A percentile compares a stretch with the other conserved stretches of the same genome.
Evolutionary conservation across 164 flowering plant species (phyloP).

Genomic region (Amborella trichopoda): DNA sequence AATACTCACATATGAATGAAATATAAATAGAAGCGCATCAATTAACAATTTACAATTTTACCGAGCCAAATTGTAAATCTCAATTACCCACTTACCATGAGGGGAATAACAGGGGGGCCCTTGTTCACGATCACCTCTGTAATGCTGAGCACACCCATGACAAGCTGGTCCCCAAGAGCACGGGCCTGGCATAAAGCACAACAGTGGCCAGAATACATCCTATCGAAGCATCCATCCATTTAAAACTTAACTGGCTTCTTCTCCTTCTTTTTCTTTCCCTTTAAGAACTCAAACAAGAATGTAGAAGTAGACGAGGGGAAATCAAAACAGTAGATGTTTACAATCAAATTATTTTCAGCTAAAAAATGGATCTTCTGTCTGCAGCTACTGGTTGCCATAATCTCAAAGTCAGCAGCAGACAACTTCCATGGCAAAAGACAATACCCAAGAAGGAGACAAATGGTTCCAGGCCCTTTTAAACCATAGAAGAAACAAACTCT

Average conservation of each 20-base stretch:
- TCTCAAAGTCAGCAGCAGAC: too few relatives aligned
- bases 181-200: slow-evolving; percentile 95
- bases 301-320: slow-evolving; percentile 7
- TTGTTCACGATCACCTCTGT: slow-evolving; percentile 83
- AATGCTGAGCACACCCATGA: slow-evolving; percentile 93
- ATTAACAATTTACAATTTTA: background rate
- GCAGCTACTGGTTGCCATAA: too few relatives aligned
- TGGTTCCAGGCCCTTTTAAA: too few relatives aligned
- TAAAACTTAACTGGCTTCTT: slow-evolving; percentile 75
- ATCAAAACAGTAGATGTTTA: slow-evolving; percentile 12
- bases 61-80: background rate
- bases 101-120: slow-evolving; percentile 93
- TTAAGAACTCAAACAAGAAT: background rate
- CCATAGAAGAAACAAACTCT: too few relatives aligned
- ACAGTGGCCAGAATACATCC: slow-evolving; percentile 98
- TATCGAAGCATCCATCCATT: slow-evolving; percentile 97
- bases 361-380: too few relatives aligned
- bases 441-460: too few relatives aligned
- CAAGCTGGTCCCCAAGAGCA: slow-evolving; percentile 83
- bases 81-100: slow-evolving; percentile 40
- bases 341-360: too few relatives aligned
- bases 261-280: slow-evolving; percentile 16
- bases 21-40: too few relatives aligned
- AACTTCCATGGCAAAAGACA: too few relatives aligned
- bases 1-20: too few relatives aligned